Evolutionary conservation across 225 moss, liverwort and hornwort genomes (phyloP).

Genomic region (Pseudisothecium myosuroides): DNA sequence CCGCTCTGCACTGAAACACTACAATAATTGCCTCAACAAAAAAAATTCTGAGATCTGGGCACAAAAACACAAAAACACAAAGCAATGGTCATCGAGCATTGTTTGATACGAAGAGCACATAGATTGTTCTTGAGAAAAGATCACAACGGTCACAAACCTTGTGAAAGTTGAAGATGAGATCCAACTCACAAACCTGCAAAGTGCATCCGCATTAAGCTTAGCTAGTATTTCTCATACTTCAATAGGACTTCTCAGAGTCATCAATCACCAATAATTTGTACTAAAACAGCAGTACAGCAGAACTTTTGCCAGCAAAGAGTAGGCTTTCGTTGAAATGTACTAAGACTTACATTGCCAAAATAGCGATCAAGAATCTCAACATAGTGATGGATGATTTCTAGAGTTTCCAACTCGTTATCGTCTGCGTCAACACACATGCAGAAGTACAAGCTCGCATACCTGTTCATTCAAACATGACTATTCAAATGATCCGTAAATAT

Average conservation of each 20-base stretch:
- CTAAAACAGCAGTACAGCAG: neutral
- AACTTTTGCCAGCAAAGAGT: neutral
- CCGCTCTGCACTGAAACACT: neutral
- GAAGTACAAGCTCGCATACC: conserved; percentile 96
- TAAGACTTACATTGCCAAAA: conserved; percentile 82
- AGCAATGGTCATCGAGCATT: neutral
- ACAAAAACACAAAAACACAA: neutral
- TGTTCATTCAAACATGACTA: conserved; percentile 13
- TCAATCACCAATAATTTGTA: neutral
- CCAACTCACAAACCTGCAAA: conserved; percentile 92
- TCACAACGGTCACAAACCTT: conserved; percentile 40
- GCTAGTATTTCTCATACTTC: neutral
- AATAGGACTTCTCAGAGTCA: neutral
- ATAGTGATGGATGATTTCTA: conserved; percentile 94
- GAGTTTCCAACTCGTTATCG: conserved; percentile 87
- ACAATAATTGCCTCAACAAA: neutral
- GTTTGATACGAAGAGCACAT: neutral
- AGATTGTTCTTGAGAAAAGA: neutral
- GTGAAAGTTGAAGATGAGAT: conserved; percentile 98
- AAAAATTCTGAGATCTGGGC: neutral
- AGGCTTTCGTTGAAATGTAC: neutral
- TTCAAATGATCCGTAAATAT: neutral
- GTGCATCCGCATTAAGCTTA: neutral
- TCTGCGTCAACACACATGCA: conserved; percentile 94
- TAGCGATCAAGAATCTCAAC: conserved; percentile 99